Conservation (phyloP, 129 eudicot species). For the Chrysanthemum makinoi region DNA sequence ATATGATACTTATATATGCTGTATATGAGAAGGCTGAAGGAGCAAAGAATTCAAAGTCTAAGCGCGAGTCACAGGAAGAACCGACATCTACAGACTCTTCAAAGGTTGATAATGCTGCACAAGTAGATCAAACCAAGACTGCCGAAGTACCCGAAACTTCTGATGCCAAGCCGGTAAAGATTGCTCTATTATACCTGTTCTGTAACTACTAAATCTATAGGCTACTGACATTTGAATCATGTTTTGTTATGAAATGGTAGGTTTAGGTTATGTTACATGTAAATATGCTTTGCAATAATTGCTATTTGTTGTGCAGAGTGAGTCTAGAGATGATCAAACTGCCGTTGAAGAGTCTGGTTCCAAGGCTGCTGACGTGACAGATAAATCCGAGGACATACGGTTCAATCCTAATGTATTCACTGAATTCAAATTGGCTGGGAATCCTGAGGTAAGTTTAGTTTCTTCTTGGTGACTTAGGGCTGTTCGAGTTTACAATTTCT, state of each 20-base stretch:
- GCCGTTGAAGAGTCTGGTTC: slow-evolving; percentile 37
- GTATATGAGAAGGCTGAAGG: slow-evolving; percentile 63
- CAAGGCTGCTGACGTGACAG: slow-evolving; percentile 33
- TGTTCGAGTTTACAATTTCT: background rate
- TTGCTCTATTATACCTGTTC: background rate
- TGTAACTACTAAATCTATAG: background rate
- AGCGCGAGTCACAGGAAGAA: slow-evolving; percentile 34
- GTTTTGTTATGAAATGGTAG: background rate
- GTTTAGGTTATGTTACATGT: too few relatives aligned
- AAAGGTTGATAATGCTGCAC: slow-evolving; percentile 36
- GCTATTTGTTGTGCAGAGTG: slow-evolving; percentile 36
- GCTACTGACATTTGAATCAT: background rate
- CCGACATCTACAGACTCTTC: slow-evolving; percentile 41
- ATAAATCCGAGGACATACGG: slow-evolving; percentile 43
- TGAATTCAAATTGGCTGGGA: slow-evolving; percentile 88
- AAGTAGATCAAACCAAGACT: slow-evolving; percentile 31
- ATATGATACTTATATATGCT: slow-evolving; percentile 17
- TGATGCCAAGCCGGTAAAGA: slow-evolving; percentile 38
- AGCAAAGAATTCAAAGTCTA: slow-evolving; percentile 46
- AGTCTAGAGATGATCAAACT: slow-evolving; percentile 30
- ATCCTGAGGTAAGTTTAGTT: slow-evolving; percentile 50
- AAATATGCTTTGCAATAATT: background rate
- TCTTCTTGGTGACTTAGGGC: background rate
- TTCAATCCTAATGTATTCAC: slow-evolving; percentile 96
- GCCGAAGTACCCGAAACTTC: slow-evolving; percentile 29